Evolutionary conservation across 768 basidiomycete genomes (phyloP).

Genomic region (Fistulinella prunicolor): DNA sequence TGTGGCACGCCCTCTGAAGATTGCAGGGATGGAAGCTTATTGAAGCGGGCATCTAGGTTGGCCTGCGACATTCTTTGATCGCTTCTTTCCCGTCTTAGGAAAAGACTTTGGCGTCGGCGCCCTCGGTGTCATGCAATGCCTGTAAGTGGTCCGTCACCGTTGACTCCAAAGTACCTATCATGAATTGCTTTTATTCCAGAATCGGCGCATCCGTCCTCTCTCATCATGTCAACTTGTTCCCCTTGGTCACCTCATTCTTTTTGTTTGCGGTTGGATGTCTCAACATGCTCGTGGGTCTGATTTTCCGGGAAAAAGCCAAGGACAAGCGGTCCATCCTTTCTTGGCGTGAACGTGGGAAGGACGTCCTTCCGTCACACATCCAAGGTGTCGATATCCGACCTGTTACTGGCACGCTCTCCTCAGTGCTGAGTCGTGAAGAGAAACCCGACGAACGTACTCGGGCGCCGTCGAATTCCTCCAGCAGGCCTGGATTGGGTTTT

Average conservation of each 20-base stretch:
- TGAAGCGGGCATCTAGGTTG: slow-evolving; percentile 46
- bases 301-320: slow-evolving; percentile 71
- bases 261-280: slow-evolving; percentile 79
- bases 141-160: slow-evolving; percentile 46
- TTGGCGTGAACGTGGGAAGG: slow-evolving; percentile 60
- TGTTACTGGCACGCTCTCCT: slow-evolving; percentile 13
- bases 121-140: slow-evolving; percentile 82
- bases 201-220: slow-evolving; percentile 70
- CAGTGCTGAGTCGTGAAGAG: slow-evolving; percentile 10
- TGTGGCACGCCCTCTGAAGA: slow-evolving; percentile 13
- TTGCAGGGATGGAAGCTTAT: background rate
- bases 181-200: slow-evolving; percentile 28
- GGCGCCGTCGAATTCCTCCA: slow-evolving; percentile 18
- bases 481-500: slow-evolving; percentile 62
- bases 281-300: slow-evolving; percentile 78
- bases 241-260: slow-evolving; percentile 84
- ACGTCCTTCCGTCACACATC: slow-evolving; percentile 48
- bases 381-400: slow-evolving; percentile 24
- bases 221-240: slow-evolving; percentile 78
- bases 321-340: slow-evolving; percentile 61
- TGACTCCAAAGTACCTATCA: background rate
- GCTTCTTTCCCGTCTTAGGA: slow-evolving; percentile 92
- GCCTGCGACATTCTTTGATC: slow-evolving; percentile 76
- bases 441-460: slow-evolving; percentile 3
- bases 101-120: slow-evolving; percentile 81